These are phyloP conservation scores for Candida silvatica DNA, from an alignment of 805 yeast genomes.

Conservation along the genomic window DNA sequence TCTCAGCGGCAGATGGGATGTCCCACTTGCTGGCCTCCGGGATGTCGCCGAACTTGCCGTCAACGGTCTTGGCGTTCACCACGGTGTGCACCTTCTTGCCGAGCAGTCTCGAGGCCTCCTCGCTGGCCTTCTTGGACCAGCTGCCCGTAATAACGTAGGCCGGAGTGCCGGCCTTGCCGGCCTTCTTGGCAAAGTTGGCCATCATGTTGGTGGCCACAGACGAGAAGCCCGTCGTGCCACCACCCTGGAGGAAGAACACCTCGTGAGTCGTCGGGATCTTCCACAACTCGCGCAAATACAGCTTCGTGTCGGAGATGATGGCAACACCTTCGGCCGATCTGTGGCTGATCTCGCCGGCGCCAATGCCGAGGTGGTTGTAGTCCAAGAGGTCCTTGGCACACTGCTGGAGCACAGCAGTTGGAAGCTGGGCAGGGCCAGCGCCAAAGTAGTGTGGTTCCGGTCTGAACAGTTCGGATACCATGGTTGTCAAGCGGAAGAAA, in stretches of 20 bases:
- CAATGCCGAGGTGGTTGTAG: slow-evolving; percentile 65
- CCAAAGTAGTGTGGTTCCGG: slow-evolving; percentile 81
- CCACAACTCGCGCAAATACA: slow-evolving; percentile 53
- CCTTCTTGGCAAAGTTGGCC: slow-evolving; percentile 56
- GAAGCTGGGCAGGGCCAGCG: slow-evolving; percentile 97
- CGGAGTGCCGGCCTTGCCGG: slow-evolving; percentile 70
- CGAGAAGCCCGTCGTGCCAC: slow-evolving; percentile 95
- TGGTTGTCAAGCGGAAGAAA: no score
- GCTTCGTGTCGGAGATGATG: slow-evolving; percentile 72
- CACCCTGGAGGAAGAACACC: slow-evolving; percentile 93
- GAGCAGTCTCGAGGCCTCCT: slow-evolving; percentile 80
- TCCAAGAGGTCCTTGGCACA: slow-evolving; percentile 79
- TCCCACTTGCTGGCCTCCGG: slow-evolving; percentile 62
- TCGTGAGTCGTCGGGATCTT: slow-evolving; percentile 87
- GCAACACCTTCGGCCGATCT: slow-evolving; percentile 77
- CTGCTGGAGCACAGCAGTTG: slow-evolving; percentile 74
- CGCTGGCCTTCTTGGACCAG: slow-evolving; percentile 85
- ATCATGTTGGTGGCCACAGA: slow-evolving; percentile 75
- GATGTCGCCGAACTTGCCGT: slow-evolving; percentile 56
- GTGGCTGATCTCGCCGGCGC: slow-evolving; percentile 94
- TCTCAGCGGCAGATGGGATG: slow-evolving; percentile 48
- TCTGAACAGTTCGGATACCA: slow-evolving; percentile 43
- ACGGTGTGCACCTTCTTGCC: slow-evolving; percentile 69
- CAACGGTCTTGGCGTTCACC: slow-evolving; percentile 49
- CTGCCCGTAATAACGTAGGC: slow-evolving; percentile 88